Percentiles rank a stretch among this genome's conserved stretches.
Conservation (phyloP, 345 rosid species). For the Carallia pectinifolia region DNA sequence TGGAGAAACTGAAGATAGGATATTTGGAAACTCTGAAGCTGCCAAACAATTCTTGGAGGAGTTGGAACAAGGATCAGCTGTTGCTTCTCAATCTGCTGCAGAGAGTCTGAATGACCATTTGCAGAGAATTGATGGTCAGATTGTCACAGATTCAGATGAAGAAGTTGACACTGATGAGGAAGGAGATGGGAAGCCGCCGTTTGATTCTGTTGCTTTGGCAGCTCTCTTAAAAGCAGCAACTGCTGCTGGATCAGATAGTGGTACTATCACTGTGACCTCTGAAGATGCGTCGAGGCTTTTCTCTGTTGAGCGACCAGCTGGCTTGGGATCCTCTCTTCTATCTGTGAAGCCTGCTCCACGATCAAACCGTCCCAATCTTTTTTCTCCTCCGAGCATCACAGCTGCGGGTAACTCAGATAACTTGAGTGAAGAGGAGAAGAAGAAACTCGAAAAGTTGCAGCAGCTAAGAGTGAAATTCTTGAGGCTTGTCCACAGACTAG, state of each 20-base stretch:
- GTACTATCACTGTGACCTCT: conserved; percentile 62
- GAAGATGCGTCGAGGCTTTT: conserved; percentile 88
- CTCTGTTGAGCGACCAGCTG: conserved; percentile 91
- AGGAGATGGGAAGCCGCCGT: conserved; percentile 76
- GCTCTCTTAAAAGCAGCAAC: conserved; percentile 93
- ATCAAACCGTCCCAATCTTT: conserved; percentile 48
- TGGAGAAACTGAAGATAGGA: conserved; percentile 59
- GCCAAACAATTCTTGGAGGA: conserved; percentile 82
- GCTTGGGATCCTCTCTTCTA: conserved; percentile 79
- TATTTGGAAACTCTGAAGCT: conserved; percentile 76
- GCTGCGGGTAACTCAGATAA: conserved; percentile 46
- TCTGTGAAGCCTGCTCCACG: conserved; percentile 65
- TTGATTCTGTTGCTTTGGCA: conserved; percentile 86
- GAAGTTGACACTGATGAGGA: conserved; percentile 82
- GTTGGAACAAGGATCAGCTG: conserved; percentile 57
- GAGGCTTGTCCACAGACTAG: conserved; percentile 80
- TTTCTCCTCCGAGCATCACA: conserved; percentile 42
- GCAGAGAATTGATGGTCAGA: conserved; percentile 70
- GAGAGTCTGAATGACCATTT: conserved; percentile 54
- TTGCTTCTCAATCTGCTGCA: conserved; percentile 51
- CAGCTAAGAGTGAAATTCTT: conserved; percentile 69
- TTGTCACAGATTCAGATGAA: conserved; percentile 85
- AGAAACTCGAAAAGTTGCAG: conserved; percentile 77
- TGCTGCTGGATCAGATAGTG: conserved; percentile 59
- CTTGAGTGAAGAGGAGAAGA: conserved; percentile 80